Percentiles rank a stretch among this genome's conserved stretches.
Conservation (phyloP, 2,329 filamentous ascomycete genomes). For the Penicillium fuscoglaucum region DNA sequence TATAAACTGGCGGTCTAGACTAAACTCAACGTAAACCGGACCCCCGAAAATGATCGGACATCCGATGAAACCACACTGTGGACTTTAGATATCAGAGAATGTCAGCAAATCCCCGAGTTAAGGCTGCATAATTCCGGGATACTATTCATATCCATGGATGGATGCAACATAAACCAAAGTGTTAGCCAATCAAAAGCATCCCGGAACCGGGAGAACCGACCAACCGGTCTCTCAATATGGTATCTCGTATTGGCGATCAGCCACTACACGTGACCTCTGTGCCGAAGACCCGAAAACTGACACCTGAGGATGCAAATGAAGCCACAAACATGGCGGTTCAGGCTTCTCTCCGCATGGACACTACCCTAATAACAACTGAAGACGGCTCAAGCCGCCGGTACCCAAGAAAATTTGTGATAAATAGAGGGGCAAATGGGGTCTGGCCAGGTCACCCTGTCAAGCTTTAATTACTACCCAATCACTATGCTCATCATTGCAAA, state of each 20-base stretch:
- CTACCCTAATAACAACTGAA: background rate
- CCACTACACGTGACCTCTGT: background rate
- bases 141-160: background rate
- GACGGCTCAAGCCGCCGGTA: slow-evolving; percentile 7
- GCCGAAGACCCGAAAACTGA: slow-evolving; percentile 6
- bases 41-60: background rate
- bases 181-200: background rate
- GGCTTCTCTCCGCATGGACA: background rate
- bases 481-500: background rate
- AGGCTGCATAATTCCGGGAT: background rate
- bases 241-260: background rate
- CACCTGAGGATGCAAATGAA: slow-evolving; percentile 2
- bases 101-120: background rate
- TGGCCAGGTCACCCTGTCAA: background rate
- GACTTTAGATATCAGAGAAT: background rate
- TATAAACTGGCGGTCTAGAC: background rate
- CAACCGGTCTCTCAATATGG: background rate
- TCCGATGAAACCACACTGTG: background rate
- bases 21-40: background rate
- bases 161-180: background rate
- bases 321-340: background rate
- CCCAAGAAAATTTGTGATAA: background rate
- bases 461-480: slow-evolving; percentile 4
- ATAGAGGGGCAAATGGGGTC: background rate
- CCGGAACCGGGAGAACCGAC: background rate